Evolutionary conservation across 176 grass and related monocot genomes (phyloP).

Genomic region (Tillandsia leiboldiana): DNA sequence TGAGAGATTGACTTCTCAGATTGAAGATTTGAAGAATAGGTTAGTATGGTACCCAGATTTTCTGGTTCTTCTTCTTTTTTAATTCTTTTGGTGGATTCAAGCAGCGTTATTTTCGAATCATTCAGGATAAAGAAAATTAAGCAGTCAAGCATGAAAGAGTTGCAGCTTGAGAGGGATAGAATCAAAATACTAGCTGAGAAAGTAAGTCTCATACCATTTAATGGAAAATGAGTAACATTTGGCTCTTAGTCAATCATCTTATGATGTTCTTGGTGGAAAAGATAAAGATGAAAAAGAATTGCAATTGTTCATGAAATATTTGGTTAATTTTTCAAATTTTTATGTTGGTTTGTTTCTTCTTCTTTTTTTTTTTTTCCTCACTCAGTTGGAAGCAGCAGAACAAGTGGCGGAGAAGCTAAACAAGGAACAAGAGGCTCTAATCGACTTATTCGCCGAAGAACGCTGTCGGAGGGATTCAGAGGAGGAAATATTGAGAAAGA

Average conservation of each 20-base stretch:
- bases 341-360: neutral
- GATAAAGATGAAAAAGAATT: neutral
- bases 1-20: slow-evolving; percentile 11
- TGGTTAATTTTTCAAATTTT: neutral
- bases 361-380: neutral
- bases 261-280: no score
- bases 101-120: neutral
- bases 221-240: no score
- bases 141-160: neutral
- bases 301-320: neutral
- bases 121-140: slow-evolving; percentile 11
- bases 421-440: slow-evolving; percentile 21
- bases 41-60: neutral
- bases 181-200: slow-evolving; percentile 14
- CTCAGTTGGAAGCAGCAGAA: slow-evolving; percentile 7
- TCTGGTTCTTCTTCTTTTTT: neutral
- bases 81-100: neutral
- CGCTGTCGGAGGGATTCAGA: slow-evolving; percentile 5
- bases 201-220: neutral
- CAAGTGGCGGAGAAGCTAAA: slow-evolving; percentile 3
- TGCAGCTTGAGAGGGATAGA: slow-evolving; percentile 8
- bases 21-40: slow-evolving; percentile 10
- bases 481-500: slow-evolving; percentile 20
- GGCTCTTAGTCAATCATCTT: no score
- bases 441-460: slow-evolving; percentile 25